phyloP scores from a whole-genome alignment of 441 rosid species.

The Erodium moschatum region DNA sequence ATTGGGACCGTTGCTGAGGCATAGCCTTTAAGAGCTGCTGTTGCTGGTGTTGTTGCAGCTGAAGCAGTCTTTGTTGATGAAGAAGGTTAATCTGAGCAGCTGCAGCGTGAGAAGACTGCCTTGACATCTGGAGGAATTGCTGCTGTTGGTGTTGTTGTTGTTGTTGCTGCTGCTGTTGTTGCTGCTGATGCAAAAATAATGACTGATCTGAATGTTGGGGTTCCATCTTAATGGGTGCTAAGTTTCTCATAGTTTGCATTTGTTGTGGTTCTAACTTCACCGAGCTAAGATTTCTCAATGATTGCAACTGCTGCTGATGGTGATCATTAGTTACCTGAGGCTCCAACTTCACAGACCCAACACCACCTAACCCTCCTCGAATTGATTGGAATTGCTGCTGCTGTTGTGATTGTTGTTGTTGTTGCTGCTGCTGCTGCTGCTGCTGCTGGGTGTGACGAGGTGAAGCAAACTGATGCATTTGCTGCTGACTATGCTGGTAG shows the following conservation, averaged over 20 bases:
- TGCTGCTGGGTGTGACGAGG: constrained; percentile 40
- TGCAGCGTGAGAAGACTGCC: constrained; percentile 68
- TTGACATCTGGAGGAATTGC: constrained; percentile 65
- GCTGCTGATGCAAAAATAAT: constrained; percentile 48
- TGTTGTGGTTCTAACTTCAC: constrained; percentile 78
- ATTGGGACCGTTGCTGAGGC: constrained; percentile 69
- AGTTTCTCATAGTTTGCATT: constrained; percentile 44
- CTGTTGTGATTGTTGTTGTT: constrained; percentile 27
- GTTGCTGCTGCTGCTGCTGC: constrained; percentile 46
- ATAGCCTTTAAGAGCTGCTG: constrained; percentile 70
- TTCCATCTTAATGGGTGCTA: constrained; percentile 68
- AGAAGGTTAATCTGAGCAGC: constrained; percentile 54
- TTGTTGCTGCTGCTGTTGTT: constrained; percentile 35
- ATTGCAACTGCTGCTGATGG: constrained; percentile 46
- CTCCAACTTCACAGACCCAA: constrained; percentile 72
- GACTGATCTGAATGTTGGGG: constrained; percentile 71
- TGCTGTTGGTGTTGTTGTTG: constrained; percentile 45
- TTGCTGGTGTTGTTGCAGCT: constrained; percentile 58
- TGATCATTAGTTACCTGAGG: constrained; percentile 61
- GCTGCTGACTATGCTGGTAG: constrained; percentile 59
- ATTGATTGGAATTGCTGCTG: constrained; percentile 41
- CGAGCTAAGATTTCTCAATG: constrained; percentile 46
- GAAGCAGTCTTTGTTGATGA: constrained; percentile 68
- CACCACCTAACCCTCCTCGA: constrained; percentile 61
- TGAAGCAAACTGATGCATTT: constrained; percentile 49